A percentile compares a stretch with the other conserved stretches of the same genome.
These are phyloP conservation scores for Tricholoma sp. DNA, from an alignment of 768 basidiomycete species.

Conservation along the genomic window DNA sequence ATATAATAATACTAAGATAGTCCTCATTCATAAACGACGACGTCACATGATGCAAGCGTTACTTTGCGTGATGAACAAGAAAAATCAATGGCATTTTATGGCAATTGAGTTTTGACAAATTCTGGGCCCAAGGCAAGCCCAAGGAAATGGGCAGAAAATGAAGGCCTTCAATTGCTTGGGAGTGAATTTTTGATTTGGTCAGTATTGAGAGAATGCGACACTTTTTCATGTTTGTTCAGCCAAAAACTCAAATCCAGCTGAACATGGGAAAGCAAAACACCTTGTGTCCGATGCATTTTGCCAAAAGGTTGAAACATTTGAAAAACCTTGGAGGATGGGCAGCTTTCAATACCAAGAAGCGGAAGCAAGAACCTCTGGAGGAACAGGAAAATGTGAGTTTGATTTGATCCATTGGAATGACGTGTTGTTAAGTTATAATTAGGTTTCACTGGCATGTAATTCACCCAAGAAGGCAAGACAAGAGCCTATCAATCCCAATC, in stretches of 20 bases:
- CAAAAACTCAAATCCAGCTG: background rate
- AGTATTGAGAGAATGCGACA: background rate
- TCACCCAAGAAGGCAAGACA: background rate
- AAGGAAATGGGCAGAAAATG: background rate
- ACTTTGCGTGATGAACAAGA: background rate
- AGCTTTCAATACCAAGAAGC: background rate
- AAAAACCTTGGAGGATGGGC: background rate
- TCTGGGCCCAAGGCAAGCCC: no score
- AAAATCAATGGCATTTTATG: background rate
- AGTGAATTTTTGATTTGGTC: background rate
- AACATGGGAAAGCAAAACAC: background rate
- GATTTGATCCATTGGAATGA: background rate
- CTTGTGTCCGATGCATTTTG: no score
- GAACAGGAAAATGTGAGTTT: background rate
- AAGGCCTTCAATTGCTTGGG: background rate
- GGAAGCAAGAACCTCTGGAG: background rate
- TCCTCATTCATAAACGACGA: background rate
- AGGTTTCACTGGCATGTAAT: background rate
- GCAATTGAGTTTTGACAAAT: background rate
- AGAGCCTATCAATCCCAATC: background rate
- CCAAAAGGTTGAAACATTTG: background rate
- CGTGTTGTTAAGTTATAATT: background rate
- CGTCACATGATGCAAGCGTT: background rate
- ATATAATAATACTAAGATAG: no score
- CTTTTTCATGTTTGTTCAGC: background rate